Base-by-base conservation (phyloP, 78 protist genomes). In the Dictyostelium citrinum region DNA sequence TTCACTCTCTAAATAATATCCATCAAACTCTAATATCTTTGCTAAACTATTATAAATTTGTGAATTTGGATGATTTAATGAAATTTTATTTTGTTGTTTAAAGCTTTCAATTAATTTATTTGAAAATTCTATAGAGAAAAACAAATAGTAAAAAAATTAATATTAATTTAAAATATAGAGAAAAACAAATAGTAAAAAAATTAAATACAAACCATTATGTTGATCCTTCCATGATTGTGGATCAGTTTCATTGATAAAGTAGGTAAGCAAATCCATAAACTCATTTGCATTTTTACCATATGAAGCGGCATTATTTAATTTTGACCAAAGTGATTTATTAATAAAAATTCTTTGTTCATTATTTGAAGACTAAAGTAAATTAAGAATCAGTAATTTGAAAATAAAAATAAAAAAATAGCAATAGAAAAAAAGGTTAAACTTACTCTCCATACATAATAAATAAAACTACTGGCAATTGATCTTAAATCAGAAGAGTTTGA, bases 61-160 rank as follows among this genome's bases (percentile, higher is more conserved):
- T 58, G 97, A 45, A 90, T 97, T 93, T 58, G 98, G 98, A 81
- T 97, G 98, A 60, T 60, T 55, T 16, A 35, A 31, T 35, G 95
- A 51, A 7, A 64, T n/a, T 24, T 14, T 9, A 27, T 81, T 84
- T 68, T 96, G 96, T 67, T 9, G 2, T 61, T 31, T 58, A 43
- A 86, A 86, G 20, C 80, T 43, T 9, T 45, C 24, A 8, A 77
- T 22, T 41, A 86, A 86, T 76, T 41, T 60, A 61, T 37, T 68
- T 35, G 92, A 20, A 45, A 86, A 86, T 77, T 91, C 94, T 81
- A 81, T 46, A 10, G n/a, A 55, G 0, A 76, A 35, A 33, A 27
- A 71, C 9, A 20, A 37, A 22, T 35, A 31, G 14, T 24, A 46
- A 27, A 24, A 29, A 46, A 11, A 29, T 70, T 46, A 7, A 20